Percentiles rank a stretch among this genome's conserved stretches.
Conservation (phyloP, 257 asterid species). For the Avicennia marina region DNA sequence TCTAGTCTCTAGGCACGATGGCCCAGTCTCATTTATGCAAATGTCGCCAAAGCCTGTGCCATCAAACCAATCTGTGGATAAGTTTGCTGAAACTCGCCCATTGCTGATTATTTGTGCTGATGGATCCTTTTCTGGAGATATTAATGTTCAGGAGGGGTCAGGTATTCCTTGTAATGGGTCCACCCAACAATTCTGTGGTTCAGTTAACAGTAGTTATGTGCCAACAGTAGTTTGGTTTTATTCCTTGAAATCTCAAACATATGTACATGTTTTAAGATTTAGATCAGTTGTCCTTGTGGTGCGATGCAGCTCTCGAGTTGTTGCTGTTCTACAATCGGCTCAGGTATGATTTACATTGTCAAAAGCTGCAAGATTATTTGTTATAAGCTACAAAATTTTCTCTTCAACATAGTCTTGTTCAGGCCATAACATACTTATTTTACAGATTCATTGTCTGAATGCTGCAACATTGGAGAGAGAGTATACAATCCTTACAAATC, state of each 20-base stretch:
- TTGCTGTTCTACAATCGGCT: constrained; percentile 75
- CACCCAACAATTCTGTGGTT: constrained; percentile 38
- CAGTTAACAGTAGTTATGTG: constrained; percentile 31
- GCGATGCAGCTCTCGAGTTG: constrained; percentile 75
- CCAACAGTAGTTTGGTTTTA: constrained; percentile 92
- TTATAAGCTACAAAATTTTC: constrained; percentile 6
- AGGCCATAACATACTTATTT: constrained; percentile 9
- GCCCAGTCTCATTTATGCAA: constrained; percentile 87
- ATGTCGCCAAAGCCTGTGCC: constrained; percentile 51
- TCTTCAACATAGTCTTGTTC: background rate
- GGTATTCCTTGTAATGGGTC: constrained; percentile 38
- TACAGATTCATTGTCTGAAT: constrained; percentile 78
- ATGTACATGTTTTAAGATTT: constrained; percentile 74
- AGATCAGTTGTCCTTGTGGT: constrained; percentile 79
- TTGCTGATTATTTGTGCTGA: constrained; percentile 75
- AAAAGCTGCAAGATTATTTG: background rate
- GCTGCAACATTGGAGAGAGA: constrained; percentile 74
- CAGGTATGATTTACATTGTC: constrained; percentile 48
- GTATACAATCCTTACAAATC: constrained; percentile 73
- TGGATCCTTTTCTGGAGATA: constrained; percentile 65
- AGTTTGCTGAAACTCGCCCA: constrained; percentile 68
- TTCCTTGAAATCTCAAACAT: constrained; percentile 74
- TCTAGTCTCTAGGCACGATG: constrained; percentile 82
- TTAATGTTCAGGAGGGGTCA: constrained; percentile 39
- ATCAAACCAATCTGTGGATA: constrained; percentile 46